phyloP scores from a whole-genome alignment of 495 filamentous ascomycete genomes.

The Lasiosphaeria miniovina region DNA sequence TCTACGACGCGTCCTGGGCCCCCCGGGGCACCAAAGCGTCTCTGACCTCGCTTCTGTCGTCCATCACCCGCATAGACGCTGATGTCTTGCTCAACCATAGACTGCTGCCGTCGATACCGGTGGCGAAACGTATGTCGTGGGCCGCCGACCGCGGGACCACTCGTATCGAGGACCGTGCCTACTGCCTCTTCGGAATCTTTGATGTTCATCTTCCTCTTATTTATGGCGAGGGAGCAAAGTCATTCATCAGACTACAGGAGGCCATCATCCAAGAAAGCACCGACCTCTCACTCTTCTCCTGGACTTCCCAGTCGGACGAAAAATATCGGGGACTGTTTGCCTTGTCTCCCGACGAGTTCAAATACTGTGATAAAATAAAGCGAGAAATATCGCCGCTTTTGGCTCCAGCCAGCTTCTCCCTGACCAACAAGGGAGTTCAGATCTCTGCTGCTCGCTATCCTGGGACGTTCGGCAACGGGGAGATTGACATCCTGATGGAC shows the following conservation, averaged over 20 bases:
- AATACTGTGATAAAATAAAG: background rate
- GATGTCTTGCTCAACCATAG: background rate
- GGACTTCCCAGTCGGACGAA: background rate
- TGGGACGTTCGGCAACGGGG: background rate
- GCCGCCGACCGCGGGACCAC: constrained; percentile 8
- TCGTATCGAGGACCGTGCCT: constrained; percentile 15
- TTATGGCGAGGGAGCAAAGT: constrained; percentile 16
- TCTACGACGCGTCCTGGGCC: constrained; percentile 32
- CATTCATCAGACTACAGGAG: constrained; percentile 18
- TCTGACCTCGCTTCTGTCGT: background rate
- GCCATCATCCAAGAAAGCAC: constrained; percentile 13
- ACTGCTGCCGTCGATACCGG: background rate
- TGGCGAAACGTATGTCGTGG: constrained; percentile 15
- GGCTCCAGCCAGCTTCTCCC: background rate
- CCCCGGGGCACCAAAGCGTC: background rate
- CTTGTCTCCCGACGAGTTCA: background rate
- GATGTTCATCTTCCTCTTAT: constrained; percentile 19
- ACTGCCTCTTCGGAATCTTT: constrained; percentile 20
- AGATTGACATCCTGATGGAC: background rate
- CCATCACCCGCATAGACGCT: background rate
- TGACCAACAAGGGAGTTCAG: background rate
- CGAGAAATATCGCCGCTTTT: background rate
- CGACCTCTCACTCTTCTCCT: constrained; percentile 3
- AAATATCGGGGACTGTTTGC: background rate
- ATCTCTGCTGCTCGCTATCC: background rate